Evolutionary conservation across 495 filamentous ascomycete species (phyloP).

Genomic region (Penicillium lagena): DNA sequence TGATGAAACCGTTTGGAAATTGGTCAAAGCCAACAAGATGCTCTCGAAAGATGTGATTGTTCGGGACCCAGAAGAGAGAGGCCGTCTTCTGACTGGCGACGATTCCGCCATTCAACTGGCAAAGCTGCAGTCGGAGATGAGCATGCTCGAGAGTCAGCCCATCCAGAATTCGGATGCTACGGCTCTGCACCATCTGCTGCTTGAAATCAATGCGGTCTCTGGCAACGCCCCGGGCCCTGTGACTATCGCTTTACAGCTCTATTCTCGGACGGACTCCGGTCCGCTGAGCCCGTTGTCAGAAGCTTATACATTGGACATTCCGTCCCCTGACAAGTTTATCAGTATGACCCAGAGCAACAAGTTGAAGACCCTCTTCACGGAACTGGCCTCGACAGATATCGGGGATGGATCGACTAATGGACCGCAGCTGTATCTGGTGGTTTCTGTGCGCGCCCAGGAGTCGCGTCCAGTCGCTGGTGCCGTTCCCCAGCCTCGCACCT

Average conservation of each 20-base stretch:
- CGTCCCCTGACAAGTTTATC: constrained; percentile 60
- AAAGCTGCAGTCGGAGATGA: constrained; percentile 91
- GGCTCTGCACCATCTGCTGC: constrained; percentile 74
- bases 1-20: constrained; percentile 87
- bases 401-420: constrained; percentile 64
- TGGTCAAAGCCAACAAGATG: constrained; percentile 89
- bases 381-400: constrained; percentile 75
- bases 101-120: constrained; percentile 92
- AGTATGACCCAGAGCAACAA: constrained; percentile 50
- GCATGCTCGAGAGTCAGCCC: constrained; percentile 76
- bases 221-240: constrained; percentile 65
- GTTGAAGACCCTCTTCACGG: constrained; percentile 81
- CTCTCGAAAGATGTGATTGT: constrained; percentile 90
- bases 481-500: constrained; percentile 19
- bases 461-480: constrained; percentile 35
- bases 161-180: constrained; percentile 58
- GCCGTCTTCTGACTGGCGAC: constrained; percentile 79
- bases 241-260: constrained; percentile 74
- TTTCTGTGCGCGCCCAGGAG: constrained; percentile 65
- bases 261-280: constrained; percentile 56
- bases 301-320: constrained; percentile 73
- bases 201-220: constrained; percentile 75
- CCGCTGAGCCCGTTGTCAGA: constrained; percentile 68
- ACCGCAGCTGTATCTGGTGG: constrained; percentile 73
- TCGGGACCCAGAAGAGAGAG: constrained; percentile 74